Evolutionary conservation across 495 filamentous ascomycete genomes (phyloP).

Genomic region (Penicillium mononematosum): DNA sequence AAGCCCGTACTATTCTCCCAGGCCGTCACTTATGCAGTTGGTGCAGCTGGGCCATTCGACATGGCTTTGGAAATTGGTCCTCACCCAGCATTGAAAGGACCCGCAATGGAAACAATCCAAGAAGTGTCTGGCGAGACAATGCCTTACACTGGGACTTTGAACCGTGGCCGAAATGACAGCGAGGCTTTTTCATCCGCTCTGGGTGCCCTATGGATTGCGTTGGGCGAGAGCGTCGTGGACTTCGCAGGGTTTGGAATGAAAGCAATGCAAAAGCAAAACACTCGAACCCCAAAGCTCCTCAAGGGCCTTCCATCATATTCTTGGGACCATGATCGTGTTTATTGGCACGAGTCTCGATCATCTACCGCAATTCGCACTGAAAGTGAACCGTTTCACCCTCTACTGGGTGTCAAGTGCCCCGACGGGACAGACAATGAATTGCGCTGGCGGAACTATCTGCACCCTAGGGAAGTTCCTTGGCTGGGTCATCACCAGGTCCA

Average conservation of each 20-base stretch:
- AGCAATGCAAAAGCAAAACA: background rate
- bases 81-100: conserved; percentile 52
- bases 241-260: conserved; percentile 14
- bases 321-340: conserved; percentile 48
- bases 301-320: conserved; percentile 49
- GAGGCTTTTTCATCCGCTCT: conserved; percentile 46
- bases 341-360: conserved; percentile 52
- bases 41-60: conserved; percentile 32
- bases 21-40: conserved; percentile 44
- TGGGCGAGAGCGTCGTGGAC: conserved; percentile 29
- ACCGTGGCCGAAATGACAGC: conserved; percentile 36
- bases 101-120: conserved; percentile 43
- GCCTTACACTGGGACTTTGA: conserved; percentile 43
- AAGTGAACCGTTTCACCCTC: conserved; percentile 21
- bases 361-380: conserved; percentile 24
- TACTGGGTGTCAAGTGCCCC: conserved; percentile 30
- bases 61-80: conserved; percentile 56
- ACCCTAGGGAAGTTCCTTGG: conserved; percentile 40
- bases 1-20: conserved; percentile 56
- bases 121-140: conserved; percentile 17
- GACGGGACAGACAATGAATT: conserved; percentile 23
- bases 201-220: conserved; percentile 48
- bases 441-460: conserved; percentile 40
- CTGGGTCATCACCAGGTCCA: conserved; percentile 41
- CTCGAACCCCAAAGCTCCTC: conserved; percentile 13